Base-by-base conservation (phyloP, 371 early-diverging fungal species). In the Mortierella sp. region DNA sequence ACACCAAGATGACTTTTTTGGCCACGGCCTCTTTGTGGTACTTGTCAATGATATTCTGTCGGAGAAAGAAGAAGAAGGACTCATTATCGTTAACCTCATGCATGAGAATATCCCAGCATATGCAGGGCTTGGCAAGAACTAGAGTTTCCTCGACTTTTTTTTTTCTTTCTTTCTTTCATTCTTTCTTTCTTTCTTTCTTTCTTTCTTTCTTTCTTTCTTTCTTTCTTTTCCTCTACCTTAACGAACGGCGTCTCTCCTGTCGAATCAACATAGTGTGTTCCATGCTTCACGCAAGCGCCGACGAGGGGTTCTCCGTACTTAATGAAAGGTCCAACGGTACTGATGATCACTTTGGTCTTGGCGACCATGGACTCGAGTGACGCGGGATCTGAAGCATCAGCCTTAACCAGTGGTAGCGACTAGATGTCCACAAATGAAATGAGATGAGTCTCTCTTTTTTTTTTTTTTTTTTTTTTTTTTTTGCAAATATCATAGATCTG, bases 201-300 rank as follows among this genome's bases (percentile, higher is more conserved):
- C 29, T 43, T 18, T 21, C 18, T 43, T 45, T 21, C 50, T 6
- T 6, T 50, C 14, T 50, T 16, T 50, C 5, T 50, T 16, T 5
- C 21, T 14, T 50, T 14, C 50, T 50, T 50, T 50, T 50, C 5
- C 50, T n/a, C 14, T 64, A 80, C 75, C 15, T 65, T 23, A 23
- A 75, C 81, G 51, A 74, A 71, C 15, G 74, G 71, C 2, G 68
- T 59, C 75, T 98, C 98, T 28, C 97, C 98, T 18, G 96, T 95
- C 15, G 92, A 92, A 73, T 99, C 99, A 26, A 96, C 86, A 66
- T 99, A 99, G 79, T 99, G 92, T 0, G 97, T 95, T 7, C 82
- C 83, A 23, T 88, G 86, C 16, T 90, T 84, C 30, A 97, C 89
- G 67, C 97, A 96, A 2, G 96, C 89, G 21, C 91, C 91, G 9